Evolutionary conservation across 2,329 filamentous ascomycete genomes (phyloP).

Genomic region (Metarhizium robertsii): DNA sequence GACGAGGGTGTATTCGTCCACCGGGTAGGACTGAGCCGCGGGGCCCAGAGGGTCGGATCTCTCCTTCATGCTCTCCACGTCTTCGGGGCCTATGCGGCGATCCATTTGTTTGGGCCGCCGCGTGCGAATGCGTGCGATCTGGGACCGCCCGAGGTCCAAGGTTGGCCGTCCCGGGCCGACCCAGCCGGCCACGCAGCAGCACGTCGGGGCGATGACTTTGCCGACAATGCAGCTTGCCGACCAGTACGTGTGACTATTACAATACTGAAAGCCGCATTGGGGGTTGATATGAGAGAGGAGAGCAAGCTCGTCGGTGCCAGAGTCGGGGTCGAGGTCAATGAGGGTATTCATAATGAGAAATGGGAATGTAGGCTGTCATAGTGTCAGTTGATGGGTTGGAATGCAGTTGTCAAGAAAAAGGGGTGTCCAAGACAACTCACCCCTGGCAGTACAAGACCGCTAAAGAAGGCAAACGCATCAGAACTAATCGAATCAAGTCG

Average conservation of each 20-base stretch:
- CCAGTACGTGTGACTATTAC: constrained; percentile 68
- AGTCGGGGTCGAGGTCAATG: constrained; percentile 64
- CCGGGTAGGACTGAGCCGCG: constrained; percentile 49
- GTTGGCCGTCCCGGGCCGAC: constrained; percentile 63
- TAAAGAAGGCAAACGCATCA: constrained; percentile 70
- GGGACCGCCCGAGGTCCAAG: constrained; percentile 54
- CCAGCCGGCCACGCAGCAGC: constrained; percentile 63
- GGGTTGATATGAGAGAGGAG: constrained; percentile 60
- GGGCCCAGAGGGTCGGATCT: constrained; percentile 63
- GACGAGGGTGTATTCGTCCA: constrained; percentile 57
- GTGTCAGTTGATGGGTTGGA: background rate
- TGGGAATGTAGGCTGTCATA: constrained; percentile 46
- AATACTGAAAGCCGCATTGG: constrained; percentile 67
- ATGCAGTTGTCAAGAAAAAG: background rate
- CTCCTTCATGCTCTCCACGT: constrained; percentile 56
- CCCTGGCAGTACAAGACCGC: constrained; percentile 62
- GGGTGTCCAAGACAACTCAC: constrained; percentile 27
- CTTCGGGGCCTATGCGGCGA: constrained; percentile 40
- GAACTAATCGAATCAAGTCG: constrained; percentile 53
- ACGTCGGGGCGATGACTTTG: constrained; percentile 66
- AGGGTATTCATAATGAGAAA: constrained; percentile 73
- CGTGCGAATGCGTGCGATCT: constrained; percentile 61
- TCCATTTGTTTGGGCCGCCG: constrained; percentile 40
- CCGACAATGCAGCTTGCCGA: constrained; percentile 62
- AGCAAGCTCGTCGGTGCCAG: constrained; percentile 54